These are phyloP conservation scores for Pseudoscleropodium purum DNA, from an alignment of 225 moss, liverwort and hornwort species.

Conservation along the genomic window DNA sequence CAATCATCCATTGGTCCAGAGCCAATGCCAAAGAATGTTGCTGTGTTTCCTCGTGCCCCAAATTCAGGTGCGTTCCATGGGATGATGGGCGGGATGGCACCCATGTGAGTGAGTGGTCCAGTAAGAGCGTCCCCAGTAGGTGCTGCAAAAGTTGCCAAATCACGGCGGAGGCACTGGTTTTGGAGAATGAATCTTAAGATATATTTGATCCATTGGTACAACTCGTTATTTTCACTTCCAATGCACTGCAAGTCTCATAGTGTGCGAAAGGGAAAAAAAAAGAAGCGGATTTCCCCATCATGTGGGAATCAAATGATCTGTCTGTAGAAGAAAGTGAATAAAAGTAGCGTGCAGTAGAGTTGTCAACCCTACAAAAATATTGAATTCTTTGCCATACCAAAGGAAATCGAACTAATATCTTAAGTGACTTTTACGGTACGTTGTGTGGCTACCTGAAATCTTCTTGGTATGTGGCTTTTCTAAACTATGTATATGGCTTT, in stretches of 20 bases:
- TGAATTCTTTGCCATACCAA: not conserved
- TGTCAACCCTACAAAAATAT: not conserved
- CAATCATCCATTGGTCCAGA: not conserved
- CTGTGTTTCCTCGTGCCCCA: not conserved
- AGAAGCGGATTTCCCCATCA: not conserved
- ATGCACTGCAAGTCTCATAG: not conserved
- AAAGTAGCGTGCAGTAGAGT: no score
- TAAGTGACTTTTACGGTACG: not conserved
- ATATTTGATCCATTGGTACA: not conserved
- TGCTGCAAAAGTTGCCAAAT: not conserved
- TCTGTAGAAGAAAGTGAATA: not conserved
- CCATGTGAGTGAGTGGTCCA: not conserved
- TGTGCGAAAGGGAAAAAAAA: not conserved
- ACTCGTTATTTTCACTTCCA: not conserved
- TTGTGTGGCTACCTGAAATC: not conserved
- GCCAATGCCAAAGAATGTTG: not conserved
- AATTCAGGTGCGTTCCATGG: not conserved
- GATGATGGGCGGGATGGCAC: not conserved
- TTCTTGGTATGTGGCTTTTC: no score
- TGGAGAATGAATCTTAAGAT: not conserved
- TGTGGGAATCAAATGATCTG: not conserved
- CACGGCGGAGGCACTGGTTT: not conserved
- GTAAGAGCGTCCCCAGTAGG: rapidly evolving
- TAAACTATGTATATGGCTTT: not conserved
- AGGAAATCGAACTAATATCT: not conserved